Base-by-base conservation (phyloP, 352 stramenopile genomes). In the Phytopythium oedochilum region DNA sequence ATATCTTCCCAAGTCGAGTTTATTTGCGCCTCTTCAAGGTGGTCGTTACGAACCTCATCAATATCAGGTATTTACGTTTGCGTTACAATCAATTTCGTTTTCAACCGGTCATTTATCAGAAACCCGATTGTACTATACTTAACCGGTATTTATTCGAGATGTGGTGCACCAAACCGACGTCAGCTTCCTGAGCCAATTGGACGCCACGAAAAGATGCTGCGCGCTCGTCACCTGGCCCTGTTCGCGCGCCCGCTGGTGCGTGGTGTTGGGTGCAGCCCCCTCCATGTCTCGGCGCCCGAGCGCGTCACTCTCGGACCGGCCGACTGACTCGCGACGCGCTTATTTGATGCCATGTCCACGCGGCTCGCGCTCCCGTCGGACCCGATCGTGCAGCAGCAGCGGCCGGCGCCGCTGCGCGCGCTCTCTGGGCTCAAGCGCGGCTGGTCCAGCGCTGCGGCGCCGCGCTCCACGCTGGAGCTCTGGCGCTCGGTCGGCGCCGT, bases 401-500 rank as follows among this genome's bases (percentile, higher is more conserved):
- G 54, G 9, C 42, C 52, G 1, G 55, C 66, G 43, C 64, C 59
- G 28, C 18, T 70, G 50, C 29, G 63, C 38, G 45, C 73, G 14
- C 42, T 48, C 14, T 20, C 42, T 12, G 14, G 10, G 15, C 42
- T 34, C 12, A 28, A 17, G 42, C 64, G 59, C 53, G 69, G 67
- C 53, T 63, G 46, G 46, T 64, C 52, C 28, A 42, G 29, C 31
- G 5, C 9, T 23, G n/a, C 66, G 15, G 51, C 69, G 53, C 31
- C 49, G 17, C 52, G 61, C 55, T 60, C 58, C 9, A 55, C 63
- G 38, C 72, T 66, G 53, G 75, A 86, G 17, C 60, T 88, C 23
- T 91, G 80, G 80, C 72, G 78, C n/a, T 86, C 76, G 0, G 71
- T 92, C 2, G 67, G 69, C 15, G 85, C 83, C 29, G 82, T 94